A percentile compares a stretch with the other conserved stretches of the same genome.
Conservation (phyloP, 2,329 filamentous ascomycete genomes). For the Calonectria crousiana region DNA sequence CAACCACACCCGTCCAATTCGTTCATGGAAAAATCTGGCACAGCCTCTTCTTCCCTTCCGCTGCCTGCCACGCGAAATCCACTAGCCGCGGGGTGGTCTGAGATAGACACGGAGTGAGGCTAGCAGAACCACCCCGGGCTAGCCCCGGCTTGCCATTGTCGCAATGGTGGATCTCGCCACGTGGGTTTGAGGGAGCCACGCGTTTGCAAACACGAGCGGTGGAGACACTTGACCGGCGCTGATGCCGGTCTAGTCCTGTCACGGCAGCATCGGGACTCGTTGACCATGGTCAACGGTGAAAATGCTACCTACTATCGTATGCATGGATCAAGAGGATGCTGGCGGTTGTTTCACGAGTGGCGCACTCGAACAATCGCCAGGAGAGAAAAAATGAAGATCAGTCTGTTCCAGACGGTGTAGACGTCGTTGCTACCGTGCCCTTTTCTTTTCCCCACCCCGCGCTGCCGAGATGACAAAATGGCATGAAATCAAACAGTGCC, state of each 20-base stretch:
- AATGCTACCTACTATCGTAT: conserved; percentile 12
- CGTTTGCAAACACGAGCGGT: conserved; percentile 39
- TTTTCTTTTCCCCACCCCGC: not conserved
- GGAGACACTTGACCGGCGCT: conserved; percentile 32
- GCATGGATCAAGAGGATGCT: conserved; percentile 25
- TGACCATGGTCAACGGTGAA: not conserved
- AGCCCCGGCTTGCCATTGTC: conserved; percentile 25
- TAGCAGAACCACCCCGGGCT: conserved; percentile 23
- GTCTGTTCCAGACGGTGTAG: not conserved
- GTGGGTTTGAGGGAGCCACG: conserved; percentile 45
- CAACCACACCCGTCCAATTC: conserved; percentile 11
- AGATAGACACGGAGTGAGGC: conserved; percentile 32
- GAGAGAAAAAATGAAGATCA: not conserved
- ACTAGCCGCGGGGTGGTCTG: conserved; percentile 29
- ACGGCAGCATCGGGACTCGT: conserved; percentile 12
- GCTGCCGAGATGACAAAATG: conserved; percentile 13
- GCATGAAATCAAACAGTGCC: conserved; percentile 7
- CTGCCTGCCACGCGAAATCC: conserved; percentile 8
- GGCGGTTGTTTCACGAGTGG: conserved; percentile 1
- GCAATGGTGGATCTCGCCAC: conserved; percentile 42
- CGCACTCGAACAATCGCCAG: conserved; percentile 7
- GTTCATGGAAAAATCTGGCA: not conserved
- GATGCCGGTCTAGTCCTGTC: conserved; percentile 33
- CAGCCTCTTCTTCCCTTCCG: conserved; percentile 11
- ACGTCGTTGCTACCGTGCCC: not conserved